Base-by-base conservation (phyloP, 768 basidiomycete genomes). In the Crucibulum laeve region DNA sequence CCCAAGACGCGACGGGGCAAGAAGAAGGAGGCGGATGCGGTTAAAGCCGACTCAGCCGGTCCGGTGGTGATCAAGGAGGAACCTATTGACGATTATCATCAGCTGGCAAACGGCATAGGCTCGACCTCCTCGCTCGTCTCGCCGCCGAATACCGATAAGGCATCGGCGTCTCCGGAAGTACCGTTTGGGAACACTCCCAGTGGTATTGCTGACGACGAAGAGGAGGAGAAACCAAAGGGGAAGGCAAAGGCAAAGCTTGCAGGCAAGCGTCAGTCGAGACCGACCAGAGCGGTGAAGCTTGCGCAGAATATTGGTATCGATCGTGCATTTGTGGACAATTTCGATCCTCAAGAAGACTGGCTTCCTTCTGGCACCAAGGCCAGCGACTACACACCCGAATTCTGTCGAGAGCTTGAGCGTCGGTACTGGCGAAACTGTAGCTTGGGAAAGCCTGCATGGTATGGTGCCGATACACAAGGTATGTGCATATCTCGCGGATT, bases 391-490 rank as follows among this genome's bases (percentile, higher is more conserved):
- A 93, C 89, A 0, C 74, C 78, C 10, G 92, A 95, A 48, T 87
- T 90, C 47, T 96, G 94, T 60, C 77, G 80, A 47, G 82, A 84
- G 48, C 73, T 98, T 15, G 94, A 97, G 65, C 73, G 93, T 23
- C 76, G 84, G 43, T 97, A 82, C 63, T 99, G 96, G 96, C 74
- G 93, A 42, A 92, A 88, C 51, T 82, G 91, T 62, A 84, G 91
- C 0, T 62, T 95, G 3, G 90, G 91, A 3, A 87, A 84, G 49
- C 74, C 93, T n/a, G 82, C 94, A 3, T 95, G 91, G 94, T 99
- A 99, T 63, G 96, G 95, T 15, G 96, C 96, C 3, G 96, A 99
- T 61, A 85, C 91, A 48, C 80, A 86, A 69, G 95, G 93, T 86
- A 40, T 49, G 78, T 46, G 21, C 35, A 33, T 24, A 10, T 68